These are phyloP conservation scores for Sextonia rubra DNA, from an alignment of 164 flowering plant species.

Conservation along the genomic window DNA sequence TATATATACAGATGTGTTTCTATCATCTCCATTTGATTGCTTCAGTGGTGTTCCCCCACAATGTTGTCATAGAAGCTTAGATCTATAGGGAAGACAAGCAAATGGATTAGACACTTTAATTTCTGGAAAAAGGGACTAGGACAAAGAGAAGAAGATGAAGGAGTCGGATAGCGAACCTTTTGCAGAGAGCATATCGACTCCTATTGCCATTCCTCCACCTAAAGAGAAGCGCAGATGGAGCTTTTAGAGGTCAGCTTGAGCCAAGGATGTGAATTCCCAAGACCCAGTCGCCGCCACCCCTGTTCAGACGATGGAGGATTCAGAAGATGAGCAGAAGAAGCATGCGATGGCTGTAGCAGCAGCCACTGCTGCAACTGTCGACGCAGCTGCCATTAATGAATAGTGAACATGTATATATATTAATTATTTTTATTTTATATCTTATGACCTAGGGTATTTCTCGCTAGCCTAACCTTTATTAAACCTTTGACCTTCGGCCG, in stretches of 20 bases:
- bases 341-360: constrained; percentile 58
- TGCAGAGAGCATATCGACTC: constrained; percentile 36
- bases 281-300: constrained; percentile 26
- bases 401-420: too few species aligned
- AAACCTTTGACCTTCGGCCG: too few species aligned
- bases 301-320: constrained; percentile 22
- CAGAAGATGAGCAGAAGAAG: constrained; percentile 49
- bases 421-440: too few species aligned
- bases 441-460: too few species aligned
- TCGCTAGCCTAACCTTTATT: too few species aligned
- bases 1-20: background rate
- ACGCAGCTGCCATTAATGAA: too few species aligned
- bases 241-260: constrained; percentile 63
- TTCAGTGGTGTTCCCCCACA: background rate
- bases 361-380: constrained; percentile 56
- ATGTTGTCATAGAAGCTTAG: constrained; percentile 2
- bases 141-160: constrained; percentile 34
- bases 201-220: constrained; percentile 44
- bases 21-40: background rate
- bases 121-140: constrained; percentile 33
- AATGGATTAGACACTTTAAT: constrained; percentile 47
- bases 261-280: constrained; percentile 28
- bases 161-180: constrained; percentile 13
- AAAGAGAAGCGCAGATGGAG: constrained; percentile 90
- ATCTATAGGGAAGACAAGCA: constrained; percentile 67